phyloP scores from a whole-genome alignment of 2,329 filamentous ascomycete genomes.

The Neopestalotiopsis rosae region DNA sequence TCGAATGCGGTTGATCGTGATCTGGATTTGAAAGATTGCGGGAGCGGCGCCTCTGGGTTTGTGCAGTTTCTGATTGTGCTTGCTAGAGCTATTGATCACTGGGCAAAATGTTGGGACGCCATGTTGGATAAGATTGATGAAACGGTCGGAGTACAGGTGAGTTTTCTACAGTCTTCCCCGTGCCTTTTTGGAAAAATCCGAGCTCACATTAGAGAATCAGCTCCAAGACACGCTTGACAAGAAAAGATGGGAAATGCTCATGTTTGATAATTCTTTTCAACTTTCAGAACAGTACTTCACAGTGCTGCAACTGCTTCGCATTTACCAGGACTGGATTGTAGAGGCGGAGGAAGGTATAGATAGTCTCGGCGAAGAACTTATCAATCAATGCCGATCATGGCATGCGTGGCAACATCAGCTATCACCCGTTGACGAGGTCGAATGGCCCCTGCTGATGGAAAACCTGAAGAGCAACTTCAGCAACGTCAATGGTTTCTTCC shows the following conservation, averaged over 20 bases:
- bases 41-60: slow-evolving; percentile 15
- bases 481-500: slow-evolving; percentile 16
- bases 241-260: slow-evolving; percentile 21
- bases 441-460: slow-evolving; percentile 18
- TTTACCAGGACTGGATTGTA: slow-evolving; percentile 23
- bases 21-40: slow-evolving; percentile 19
- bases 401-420: slow-evolving; percentile 10
- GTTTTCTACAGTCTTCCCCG: not conserved
- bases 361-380: slow-evolving; percentile 15
- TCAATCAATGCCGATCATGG: slow-evolving; percentile 18
- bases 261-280: slow-evolving; percentile 25
- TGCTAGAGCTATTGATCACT: slow-evolving; percentile 17
- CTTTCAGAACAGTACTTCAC: slow-evolving; percentile 25
- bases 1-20: slow-evolving; percentile 16
- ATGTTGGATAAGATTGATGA: slow-evolving; percentile 23
- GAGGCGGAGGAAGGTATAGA: slow-evolving; percentile 19
- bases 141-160: slow-evolving; percentile 22
- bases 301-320: slow-evolving; percentile 22
- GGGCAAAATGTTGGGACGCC: slow-evolving; percentile 20
- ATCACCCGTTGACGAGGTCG: slow-evolving; percentile 13
- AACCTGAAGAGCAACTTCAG: slow-evolving; percentile 13
- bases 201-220: not conserved
- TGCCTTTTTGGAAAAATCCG: too few species aligned
- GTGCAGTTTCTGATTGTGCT: slow-evolving; percentile 20
- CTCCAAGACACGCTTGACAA: slow-evolving; percentile 19